Evolutionary conservation across 805 yeast species (phyloP).

Genomic region (Sungouiozyma ichnusensis): DNA sequence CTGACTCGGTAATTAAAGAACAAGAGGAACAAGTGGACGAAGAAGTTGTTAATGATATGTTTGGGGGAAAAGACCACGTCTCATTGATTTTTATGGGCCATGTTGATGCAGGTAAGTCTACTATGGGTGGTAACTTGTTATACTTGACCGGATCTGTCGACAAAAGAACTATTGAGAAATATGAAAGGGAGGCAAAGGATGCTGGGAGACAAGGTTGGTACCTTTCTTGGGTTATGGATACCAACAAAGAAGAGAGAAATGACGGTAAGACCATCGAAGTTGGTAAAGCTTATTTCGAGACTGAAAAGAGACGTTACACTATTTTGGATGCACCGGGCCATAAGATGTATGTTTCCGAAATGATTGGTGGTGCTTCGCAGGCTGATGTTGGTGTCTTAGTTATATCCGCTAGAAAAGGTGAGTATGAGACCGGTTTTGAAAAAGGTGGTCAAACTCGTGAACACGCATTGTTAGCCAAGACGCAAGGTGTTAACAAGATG

Average conservation of each 20-base stretch:
- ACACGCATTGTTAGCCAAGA: conserved; percentile 94
- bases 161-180: conserved; percentile 95
- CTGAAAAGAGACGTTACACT: conserved; percentile 95
- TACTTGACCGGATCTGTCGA: conserved; percentile 94
- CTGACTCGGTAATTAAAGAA: conserved; percentile 51
- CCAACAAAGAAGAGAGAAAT: conserved; percentile 95
- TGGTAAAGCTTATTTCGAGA: conserved; percentile 95
- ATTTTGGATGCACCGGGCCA: conserved; percentile 99
- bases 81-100: conserved; percentile 98
- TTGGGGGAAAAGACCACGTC: conserved; percentile 95
- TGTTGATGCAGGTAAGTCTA: conserved; percentile 98
- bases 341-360: conserved; percentile 95
- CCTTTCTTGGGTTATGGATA: conserved; percentile 98
- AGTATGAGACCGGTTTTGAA: conserved; percentile 98
- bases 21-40: conserved; percentile 79
- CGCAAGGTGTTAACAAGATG: conserved; percentile 93
- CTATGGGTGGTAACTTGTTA: conserved; percentile 97
- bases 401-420: conserved; percentile 97
- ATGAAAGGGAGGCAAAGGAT: conserved; percentile 96
- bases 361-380: conserved; percentile 99
- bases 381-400: conserved; percentile 98
- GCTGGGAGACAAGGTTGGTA: conserved; percentile 99
- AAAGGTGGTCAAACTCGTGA: conserved; percentile 98
- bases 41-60: conserved; percentile 82
- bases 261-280: conserved; percentile 99